Evolutionary conservation across 495 filamentous ascomycete genomes (phyloP).

Genomic region (Aspergillus bridgeri): DNA sequence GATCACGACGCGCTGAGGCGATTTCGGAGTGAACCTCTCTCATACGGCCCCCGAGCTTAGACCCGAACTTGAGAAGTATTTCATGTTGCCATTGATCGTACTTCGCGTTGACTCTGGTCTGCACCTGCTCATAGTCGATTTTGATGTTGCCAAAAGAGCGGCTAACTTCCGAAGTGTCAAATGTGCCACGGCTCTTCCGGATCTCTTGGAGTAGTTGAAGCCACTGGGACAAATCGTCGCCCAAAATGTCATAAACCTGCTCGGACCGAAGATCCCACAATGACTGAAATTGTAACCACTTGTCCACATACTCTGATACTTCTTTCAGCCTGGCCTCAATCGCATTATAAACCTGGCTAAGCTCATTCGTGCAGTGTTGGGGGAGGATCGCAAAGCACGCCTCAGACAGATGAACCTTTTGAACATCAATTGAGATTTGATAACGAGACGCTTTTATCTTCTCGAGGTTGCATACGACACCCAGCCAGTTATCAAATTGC

Average conservation of each 20-base stretch:
- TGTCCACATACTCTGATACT: slow-evolving; percentile 81
- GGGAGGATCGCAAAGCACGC: slow-evolving; percentile 85
- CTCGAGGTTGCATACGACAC: slow-evolving; percentile 83
- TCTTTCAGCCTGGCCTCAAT: slow-evolving; percentile 75
- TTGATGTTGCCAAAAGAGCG: slow-evolving; percentile 87
- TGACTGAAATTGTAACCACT: slow-evolving; percentile 98
- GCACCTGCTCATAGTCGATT: slow-evolving; percentile 97
- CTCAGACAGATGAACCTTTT: slow-evolving; percentile 56
- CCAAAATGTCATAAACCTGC: slow-evolving; percentile 84
- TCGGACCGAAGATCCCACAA: slow-evolving; percentile 97
- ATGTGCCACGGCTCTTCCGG: slow-evolving; percentile 85
- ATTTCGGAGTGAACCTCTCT: slow-evolving; percentile 84
- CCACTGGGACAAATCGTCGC: slow-evolving; percentile 90
- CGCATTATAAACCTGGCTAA: slow-evolving; percentile 72
- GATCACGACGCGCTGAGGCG: slow-evolving; percentile 77
- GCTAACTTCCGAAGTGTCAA: slow-evolving; percentile 91
- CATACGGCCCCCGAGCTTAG: slow-evolving; percentile 84
- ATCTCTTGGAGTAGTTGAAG: slow-evolving; percentile 93
- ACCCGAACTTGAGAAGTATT: slow-evolving; percentile 86
- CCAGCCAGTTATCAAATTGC: slow-evolving; percentile 90
- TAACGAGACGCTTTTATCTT: slow-evolving; percentile 94
- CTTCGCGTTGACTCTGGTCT: slow-evolving; percentile 95
- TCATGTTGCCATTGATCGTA: slow-evolving; percentile 99
- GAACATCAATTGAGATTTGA: slow-evolving; percentile 73
- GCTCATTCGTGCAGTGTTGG: slow-evolving; percentile 67